Evolutionary conservation across 2,329 filamentous ascomycete genomes (phyloP).

Genomic region (Alternaria sp.): DNA sequence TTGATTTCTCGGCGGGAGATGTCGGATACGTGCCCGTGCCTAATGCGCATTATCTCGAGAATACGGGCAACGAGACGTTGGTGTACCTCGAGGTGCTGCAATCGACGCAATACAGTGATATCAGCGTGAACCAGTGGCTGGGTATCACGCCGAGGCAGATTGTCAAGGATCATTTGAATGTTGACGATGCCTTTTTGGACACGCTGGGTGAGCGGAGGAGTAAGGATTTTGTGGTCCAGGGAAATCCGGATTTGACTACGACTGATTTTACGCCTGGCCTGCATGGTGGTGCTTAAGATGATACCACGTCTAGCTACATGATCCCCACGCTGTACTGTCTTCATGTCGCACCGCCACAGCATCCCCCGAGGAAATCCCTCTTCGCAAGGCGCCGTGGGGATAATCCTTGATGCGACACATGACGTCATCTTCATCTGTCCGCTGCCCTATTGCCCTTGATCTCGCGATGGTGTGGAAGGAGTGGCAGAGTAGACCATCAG

Average conservation of each 20-base stretch:
- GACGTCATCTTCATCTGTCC: no score
- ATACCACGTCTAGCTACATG: rapidly evolving
- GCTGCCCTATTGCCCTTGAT: no score
- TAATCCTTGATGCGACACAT: no score
- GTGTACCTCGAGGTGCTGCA: conserved; percentile 69
- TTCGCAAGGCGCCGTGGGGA: no score
- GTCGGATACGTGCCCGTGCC: conserved; percentile 67
- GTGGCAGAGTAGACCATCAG: no score
- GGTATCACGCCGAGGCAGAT: conserved; percentile 58
- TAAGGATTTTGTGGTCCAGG: conserved; percentile 52
- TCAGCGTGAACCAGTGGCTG: conserved; percentile 67
- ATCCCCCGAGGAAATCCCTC: rapidly evolving
- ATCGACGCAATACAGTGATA: conserved; percentile 62
- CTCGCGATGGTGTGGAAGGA: no score
- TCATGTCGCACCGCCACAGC: no score
- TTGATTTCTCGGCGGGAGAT: conserved; percentile 68
- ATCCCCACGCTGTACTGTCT: no score
- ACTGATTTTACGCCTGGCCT: conserved; percentile 43
- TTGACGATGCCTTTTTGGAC: conserved; percentile 36
- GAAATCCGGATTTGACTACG: conserved; percentile 47
- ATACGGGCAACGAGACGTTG: conserved; percentile 66
- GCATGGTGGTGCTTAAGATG: conserved; percentile 3
- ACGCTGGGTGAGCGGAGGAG: conserved; percentile 44
- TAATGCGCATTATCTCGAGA: conserved; percentile 69
- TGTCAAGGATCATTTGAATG: conserved; percentile 45